Evolutionary conservation across 176 grass and related monocot genomes (phyloP), one percentile per base, ranked within the genome.

Genomic region (Musa beccarii): DNA sequence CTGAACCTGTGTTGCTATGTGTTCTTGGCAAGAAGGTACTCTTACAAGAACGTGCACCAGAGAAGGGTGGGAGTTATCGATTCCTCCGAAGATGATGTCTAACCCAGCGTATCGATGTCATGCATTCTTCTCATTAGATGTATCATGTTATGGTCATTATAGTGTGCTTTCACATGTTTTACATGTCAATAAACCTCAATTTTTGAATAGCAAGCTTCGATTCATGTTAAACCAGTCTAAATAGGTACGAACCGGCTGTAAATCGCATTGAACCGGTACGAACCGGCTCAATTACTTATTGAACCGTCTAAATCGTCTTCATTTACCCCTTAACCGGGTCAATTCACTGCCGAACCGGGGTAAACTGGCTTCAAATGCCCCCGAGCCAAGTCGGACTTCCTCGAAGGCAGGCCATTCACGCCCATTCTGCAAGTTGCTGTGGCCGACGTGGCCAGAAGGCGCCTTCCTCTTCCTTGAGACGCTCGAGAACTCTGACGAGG

Each of bases 21-120:
- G 25, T 62, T 80, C 57, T 43, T 88, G 59, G 85, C 92, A 11
- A 11, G 55, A 1, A 71, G 81, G 53, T 92, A 89, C 81, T 92
- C 92, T 6, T 90, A 92, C 89, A 96, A 96, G 83, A 67, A 49
- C 11, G 81, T 88, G 67, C 86, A 69, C 61, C 86, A 69, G 53
- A 65, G 54, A 15, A 85, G 51, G 63, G 89, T 89, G 14, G 79
- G 68, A 9, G 50, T 53, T 11, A 4, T 20, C 0, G 13, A 12
- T 17, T 78, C 63, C 12, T 22, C 51, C 10, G 51, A 54, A 54
- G 63, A 53, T 19, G 63, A 54, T 67, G 62, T 20, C 12, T 54
- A 75, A 28, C 13, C 2, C 17, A 43, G 34, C 34, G 4, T 43
- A 43, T 43, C 34, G 34, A 43, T 43, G 34, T 43, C 34, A 4